Base-by-base conservation (phyloP, 176 grass and related monocot species). In the Cenchrus purpureus region DNA sequence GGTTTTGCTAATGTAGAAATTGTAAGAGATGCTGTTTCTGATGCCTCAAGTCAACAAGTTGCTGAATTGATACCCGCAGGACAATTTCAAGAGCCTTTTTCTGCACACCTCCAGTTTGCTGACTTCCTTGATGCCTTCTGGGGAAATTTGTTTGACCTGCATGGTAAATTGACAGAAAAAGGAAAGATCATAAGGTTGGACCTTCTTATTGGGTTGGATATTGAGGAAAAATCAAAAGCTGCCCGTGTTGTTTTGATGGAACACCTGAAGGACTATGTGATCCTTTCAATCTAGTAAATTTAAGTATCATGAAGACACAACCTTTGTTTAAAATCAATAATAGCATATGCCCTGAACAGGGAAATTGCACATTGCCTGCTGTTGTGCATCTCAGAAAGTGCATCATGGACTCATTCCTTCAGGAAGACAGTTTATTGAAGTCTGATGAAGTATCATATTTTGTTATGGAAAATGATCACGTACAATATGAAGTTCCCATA, bases 71-170 rank as follows among this genome's bases (percentile, higher is more conserved):
- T 10, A 63, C 2, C 76, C 56, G 3, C 12, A 48, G 57, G 6
- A 48, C 42, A 48, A 48, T 11, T 29, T 78, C 40, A 1, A 78
- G 58, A 16, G 76, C 0, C 12, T 28, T 62, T 61, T 62, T 14
- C 57, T 78, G 20, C 12, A 46, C n/a, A 48, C 20, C 20, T 13
- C 19, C 53, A 79, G 10, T 83, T 88, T n/a, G 45, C 74, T 32
- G 74, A 46, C 7, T 71, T 83, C 53, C 81, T 88, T 68, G 86
- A 88, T 83, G 80, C 73, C 3, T 88, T 88, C 45, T 88, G 86
- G 86, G n/a, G 74, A 13, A 65, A 83, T 42, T 60, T 83, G 57
- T 88, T 88, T 78, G 73, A 83, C 45, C 53, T 78, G 19, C 74
- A 74, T 79, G 87, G 87, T 58, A 72, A 88, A 45, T 69, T 83